A percentile compares a stretch with the other conserved stretches of the same genome.
Conservation (phyloP, 192 early-diverging fungal genomes). For the Coemansia reversa region DNA sequence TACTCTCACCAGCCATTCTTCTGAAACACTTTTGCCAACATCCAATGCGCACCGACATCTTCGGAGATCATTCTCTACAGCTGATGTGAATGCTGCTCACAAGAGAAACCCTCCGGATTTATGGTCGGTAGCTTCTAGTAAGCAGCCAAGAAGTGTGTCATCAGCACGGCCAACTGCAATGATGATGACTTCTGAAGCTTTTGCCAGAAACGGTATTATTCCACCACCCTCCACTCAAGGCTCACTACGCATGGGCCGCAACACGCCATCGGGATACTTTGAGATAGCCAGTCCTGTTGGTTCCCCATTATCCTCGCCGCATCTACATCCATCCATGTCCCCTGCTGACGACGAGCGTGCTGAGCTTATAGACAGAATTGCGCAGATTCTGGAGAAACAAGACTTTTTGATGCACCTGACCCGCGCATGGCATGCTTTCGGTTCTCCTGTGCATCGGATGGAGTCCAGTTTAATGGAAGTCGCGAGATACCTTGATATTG, state of each 20-base stretch:
- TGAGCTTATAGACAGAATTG: conserved; percentile 49
- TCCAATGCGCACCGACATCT: not conserved
- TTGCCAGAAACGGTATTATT: conserved; percentile 35
- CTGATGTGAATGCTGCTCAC: not conserved
- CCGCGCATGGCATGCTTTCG: conserved; percentile 62
- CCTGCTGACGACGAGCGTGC: conserved; percentile 8
- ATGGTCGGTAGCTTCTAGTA: not conserved
- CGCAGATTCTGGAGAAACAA: conserved; percentile 63
- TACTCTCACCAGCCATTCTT: not conserved
- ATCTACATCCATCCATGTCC: not conserved
- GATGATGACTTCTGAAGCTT: conserved; percentile 37
- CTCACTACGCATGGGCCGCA: conserved; percentile 20
- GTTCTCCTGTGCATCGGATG: conserved; percentile 62
- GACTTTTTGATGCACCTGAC: conserved; percentile 61
- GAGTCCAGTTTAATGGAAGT: conserved; percentile 60
- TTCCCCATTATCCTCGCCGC: not conserved
- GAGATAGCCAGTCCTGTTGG: not conserved
- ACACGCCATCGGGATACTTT: conserved; percentile 26
- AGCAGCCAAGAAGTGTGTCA: conserved; percentile 14
- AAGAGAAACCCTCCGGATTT: not conserved
- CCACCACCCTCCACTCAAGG: conserved; percentile 39
- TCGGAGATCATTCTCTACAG: conserved; percentile 4
- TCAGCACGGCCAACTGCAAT: conserved; percentile 26
- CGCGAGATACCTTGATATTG: conserved; percentile 56
- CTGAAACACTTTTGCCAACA: conserved; percentile 14